Conservation (phyloP, 108 stramenopile species). For the Hondaea fermentalgiana region DNA sequence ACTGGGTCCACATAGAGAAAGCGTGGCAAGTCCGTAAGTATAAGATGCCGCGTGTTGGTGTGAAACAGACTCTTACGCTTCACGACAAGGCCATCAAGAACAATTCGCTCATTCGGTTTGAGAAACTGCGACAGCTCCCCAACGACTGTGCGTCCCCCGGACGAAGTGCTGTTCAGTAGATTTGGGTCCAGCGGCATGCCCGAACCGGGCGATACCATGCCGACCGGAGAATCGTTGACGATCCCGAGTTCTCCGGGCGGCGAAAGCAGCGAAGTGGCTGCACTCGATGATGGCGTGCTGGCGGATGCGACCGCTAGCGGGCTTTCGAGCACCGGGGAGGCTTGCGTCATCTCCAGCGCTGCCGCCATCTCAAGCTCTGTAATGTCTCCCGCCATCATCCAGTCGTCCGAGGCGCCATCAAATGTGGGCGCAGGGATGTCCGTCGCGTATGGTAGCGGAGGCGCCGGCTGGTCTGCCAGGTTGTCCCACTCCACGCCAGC, state of each 20-base stretch:
- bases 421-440: not conserved
- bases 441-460: not conserved
- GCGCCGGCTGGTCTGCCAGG: not conserved
- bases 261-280: not conserved
- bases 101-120: not conserved
- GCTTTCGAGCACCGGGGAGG: not conserved
- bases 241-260: not conserved
- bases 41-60: slow-evolving; percentile 1
- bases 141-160: not conserved
- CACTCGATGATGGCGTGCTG: not conserved
- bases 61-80: not conserved
- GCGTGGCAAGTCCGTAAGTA: not conserved
- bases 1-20: slow-evolving; percentile 13
- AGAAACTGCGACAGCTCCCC: slow-evolving; percentile 4
- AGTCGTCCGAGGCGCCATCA: not conserved
- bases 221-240: not conserved
- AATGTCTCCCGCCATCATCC: slow-evolving; percentile 14
- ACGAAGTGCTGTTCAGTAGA: not conserved
- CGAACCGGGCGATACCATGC: not conserved
- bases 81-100: slow-evolving; percentile 15
- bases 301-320: not conserved
- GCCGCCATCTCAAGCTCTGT: not conserved
- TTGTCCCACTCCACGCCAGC: not conserved
- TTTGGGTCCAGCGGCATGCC: not conserved
- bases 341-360: not conserved